These are phyloP conservation scores for Mucor piriformis DNA, from an alignment of 371 early-diverging fungal genomes.

Conservation along the genomic window DNA sequence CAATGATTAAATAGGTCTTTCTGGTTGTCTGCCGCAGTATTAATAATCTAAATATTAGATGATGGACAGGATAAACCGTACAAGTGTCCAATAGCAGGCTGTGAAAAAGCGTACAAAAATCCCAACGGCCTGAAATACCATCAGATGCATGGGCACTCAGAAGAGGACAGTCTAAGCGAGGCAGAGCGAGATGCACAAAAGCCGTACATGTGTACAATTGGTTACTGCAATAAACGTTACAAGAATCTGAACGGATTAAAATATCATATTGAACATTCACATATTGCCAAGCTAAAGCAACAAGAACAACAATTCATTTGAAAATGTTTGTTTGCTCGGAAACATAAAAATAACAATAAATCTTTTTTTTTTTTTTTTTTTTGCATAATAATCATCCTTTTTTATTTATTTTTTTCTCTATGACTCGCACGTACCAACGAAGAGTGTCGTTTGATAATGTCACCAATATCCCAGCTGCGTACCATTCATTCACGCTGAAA, in stretches of 20 bases:
- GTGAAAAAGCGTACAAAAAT: conserved; percentile 96
- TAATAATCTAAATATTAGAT: too few relatives aligned
- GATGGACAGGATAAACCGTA: conserved; percentile 33
- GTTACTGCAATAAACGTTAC: conserved; percentile 31
- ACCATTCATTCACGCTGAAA: conserved; percentile 24
- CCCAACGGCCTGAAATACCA: conserved; percentile 97
- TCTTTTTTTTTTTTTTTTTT: neutral
- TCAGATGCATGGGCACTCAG: conserved; percentile 78
- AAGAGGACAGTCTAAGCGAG: conserved; percentile 45
- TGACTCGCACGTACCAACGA: conserved; percentile 7
- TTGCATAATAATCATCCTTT: too few relatives aligned
- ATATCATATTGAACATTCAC: conserved; percentile 89
- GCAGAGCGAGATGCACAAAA: conserved; percentile 62
- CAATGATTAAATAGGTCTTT: too few relatives aligned
- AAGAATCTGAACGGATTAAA: conserved; percentile 93
- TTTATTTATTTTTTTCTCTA: neutral
- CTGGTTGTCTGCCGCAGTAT: too few relatives aligned
- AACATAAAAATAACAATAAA: neutral
- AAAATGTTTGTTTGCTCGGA: too few relatives aligned
- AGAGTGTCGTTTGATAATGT: conserved; percentile 39
- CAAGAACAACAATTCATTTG: neutral
- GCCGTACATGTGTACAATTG: conserved; percentile 61
- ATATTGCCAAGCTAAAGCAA: conserved; percentile 42
- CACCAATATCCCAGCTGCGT: conserved; percentile 7
- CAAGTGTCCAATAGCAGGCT: conserved; percentile 59